phyloP scores from a whole-genome alignment of 371 early-diverging fungal species.

The Syncephalastrum racemosum region DNA sequence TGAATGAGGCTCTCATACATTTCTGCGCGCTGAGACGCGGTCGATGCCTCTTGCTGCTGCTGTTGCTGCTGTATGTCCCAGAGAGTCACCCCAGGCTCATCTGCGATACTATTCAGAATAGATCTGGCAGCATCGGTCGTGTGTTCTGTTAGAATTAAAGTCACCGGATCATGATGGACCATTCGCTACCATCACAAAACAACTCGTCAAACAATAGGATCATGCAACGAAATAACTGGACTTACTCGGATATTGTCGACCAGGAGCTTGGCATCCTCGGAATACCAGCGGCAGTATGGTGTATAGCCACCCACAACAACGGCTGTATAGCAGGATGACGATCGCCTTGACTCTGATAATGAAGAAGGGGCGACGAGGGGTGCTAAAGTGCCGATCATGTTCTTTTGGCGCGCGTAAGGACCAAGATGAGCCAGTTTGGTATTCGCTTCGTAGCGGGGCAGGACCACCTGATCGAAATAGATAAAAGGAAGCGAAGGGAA shows the following conservation, averaged over 20 bases:
- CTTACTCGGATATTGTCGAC: constrained; percentile 40
- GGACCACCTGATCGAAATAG: constrained; percentile 44
- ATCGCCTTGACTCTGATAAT: no score
- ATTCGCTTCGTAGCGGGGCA: constrained; percentile 47
- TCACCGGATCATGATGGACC: constrained; percentile 15
- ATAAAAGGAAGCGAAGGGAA: constrained; percentile 46
- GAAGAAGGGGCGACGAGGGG: background rate
- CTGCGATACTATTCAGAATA: no score
- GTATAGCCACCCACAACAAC: constrained; percentile 42
- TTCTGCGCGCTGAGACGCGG: constrained; percentile 3
- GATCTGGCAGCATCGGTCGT: constrained; percentile 21
- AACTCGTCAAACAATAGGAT: background rate
- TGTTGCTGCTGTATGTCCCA: constrained; percentile 24
- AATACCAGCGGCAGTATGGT: constrained; percentile 46
- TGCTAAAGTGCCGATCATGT: constrained; percentile 27
- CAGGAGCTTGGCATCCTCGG: constrained; percentile 37
- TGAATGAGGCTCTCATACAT: constrained; percentile 34
- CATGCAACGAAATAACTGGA: no score
- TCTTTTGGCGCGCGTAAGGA: constrained; percentile 45
- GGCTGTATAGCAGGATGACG: constrained; percentile 9
- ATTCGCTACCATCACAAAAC: constrained; percentile 30
- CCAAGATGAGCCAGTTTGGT: constrained; percentile 44
- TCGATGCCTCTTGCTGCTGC: constrained; percentile 13
- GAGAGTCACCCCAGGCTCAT: constrained; percentile 10
- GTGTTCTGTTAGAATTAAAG: constrained; percentile 41